phyloP scores from a whole-genome alignment of 176 grass and related monocot species.

The Calamus simplicifolius region DNA sequence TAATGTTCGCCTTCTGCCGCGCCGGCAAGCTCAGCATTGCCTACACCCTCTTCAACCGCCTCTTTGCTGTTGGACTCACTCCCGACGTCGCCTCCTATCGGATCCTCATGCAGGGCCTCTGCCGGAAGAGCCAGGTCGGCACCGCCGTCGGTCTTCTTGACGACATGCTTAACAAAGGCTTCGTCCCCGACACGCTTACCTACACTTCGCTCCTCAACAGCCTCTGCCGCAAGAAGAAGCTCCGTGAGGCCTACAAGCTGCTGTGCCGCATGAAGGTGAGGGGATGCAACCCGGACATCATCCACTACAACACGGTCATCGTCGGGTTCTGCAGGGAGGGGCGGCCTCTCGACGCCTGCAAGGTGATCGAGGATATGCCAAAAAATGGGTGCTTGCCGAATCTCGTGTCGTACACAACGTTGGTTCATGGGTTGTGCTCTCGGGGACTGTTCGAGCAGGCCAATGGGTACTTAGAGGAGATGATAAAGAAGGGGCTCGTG shows the following conservation, averaged over 20 bases:
- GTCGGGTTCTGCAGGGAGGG: constrained; percentile 59
- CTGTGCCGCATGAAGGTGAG: constrained; percentile 71
- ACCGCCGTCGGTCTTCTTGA: constrained; percentile 50
- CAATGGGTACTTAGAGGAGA: constrained; percentile 44
- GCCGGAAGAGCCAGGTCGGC: constrained; percentile 52
- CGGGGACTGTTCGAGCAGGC: constrained; percentile 46
- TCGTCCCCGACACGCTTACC: constrained; percentile 39
- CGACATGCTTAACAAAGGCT: constrained; percentile 78
- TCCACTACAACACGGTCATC: constrained; percentile 75
- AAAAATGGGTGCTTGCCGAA: constrained; percentile 43
- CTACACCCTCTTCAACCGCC: constrained; percentile 51
- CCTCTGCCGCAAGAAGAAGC: constrained; percentile 65
- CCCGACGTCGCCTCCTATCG: constrained; percentile 57
- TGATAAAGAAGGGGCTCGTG: constrained; percentile 38
- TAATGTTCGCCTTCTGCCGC: constrained; percentile 59
- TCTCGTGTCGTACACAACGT: constrained; percentile 39
- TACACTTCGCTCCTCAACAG: constrained; percentile 63
- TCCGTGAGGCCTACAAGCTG: constrained; percentile 61
- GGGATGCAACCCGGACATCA: constrained; percentile 53
- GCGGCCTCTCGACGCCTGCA: constrained; percentile 61
- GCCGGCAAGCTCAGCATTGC: constrained; percentile 42
- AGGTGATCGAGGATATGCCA: constrained; percentile 74
- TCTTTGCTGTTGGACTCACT: constrained; percentile 37
- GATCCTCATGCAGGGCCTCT: constrained; percentile 45
- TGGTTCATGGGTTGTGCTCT: constrained; percentile 56